Percentiles rank a stretch among this genome's conserved stretches.
Evolutionary conservation across 495 filamentous ascomycete species (phyloP).

Genomic region (Talaromyces liani): DNA sequence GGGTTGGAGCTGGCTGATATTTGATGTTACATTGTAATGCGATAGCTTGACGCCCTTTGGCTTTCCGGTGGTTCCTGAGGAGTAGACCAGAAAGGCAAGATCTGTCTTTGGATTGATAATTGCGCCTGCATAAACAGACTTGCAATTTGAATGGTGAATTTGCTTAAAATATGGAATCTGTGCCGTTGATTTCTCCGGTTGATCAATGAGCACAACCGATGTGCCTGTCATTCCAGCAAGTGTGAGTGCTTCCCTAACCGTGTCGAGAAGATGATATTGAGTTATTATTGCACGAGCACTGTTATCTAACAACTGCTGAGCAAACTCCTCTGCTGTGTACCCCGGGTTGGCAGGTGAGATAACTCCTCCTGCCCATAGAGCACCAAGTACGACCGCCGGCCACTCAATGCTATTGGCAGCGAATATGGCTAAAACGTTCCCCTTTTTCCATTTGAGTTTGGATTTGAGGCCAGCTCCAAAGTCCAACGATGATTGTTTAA

Average conservation of each 20-base stretch:
- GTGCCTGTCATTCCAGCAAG: slow-evolving; percentile 51
- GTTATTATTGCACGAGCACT: slow-evolving; percentile 63
- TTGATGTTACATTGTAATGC: slow-evolving; percentile 57
- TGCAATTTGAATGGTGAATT: not conserved
- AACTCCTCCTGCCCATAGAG: slow-evolving; percentile 64
- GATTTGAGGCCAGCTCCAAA: slow-evolving; percentile 64
- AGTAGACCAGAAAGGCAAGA: slow-evolving; percentile 68
- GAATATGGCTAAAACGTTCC: slow-evolving; percentile 54
- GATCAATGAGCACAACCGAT: not conserved
- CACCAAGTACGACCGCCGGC: slow-evolving; percentile 55
- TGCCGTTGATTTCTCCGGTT: not conserved
- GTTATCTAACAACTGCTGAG: slow-evolving; percentile 68
- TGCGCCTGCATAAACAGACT: slow-evolving; percentile 10
- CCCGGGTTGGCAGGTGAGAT: slow-evolving; percentile 68
- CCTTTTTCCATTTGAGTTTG: slow-evolving; percentile 61
- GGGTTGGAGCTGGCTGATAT: slow-evolving; percentile 33
- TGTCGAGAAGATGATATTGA: slow-evolving; percentile 31
- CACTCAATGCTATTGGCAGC: slow-evolving; percentile 60
- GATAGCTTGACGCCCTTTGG: slow-evolving; percentile 79
- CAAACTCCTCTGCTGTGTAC: slow-evolving; percentile 68
- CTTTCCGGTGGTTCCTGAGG: slow-evolving; percentile 81
- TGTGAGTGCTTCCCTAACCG: slow-evolving; percentile 47
- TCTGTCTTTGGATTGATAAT: slow-evolving; percentile 15
- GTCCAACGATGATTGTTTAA: slow-evolving; percentile 47
- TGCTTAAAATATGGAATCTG: not conserved